phyloP scores from a whole-genome alignment of 2,329 filamentous ascomycete genomes.

The Stagonosporopsis chrysanthemi region DNA sequence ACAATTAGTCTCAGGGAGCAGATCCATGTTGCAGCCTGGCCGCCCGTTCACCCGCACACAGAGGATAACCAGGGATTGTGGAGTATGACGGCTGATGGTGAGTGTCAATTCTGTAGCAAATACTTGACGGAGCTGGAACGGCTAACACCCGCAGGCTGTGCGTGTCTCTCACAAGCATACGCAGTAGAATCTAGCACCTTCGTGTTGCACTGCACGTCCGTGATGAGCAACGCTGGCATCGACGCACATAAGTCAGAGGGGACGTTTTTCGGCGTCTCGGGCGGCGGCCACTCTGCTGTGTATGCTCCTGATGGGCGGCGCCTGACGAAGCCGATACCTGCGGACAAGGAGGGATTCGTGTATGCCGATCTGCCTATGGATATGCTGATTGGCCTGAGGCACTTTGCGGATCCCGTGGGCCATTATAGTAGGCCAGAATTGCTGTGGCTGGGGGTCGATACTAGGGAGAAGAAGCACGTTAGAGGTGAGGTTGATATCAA shows the following conservation, averaged over 20 bases:
- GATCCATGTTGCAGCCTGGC: conserved; percentile 54
- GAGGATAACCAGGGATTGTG: conserved; percentile 43
- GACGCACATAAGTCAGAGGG: conserved; percentile 53
- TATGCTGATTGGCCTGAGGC: conserved; percentile 51
- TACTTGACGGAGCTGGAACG: neutral
- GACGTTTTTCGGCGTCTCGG: conserved; percentile 53
- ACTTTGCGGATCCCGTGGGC: conserved; percentile 57
- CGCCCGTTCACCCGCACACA: conserved; percentile 44
- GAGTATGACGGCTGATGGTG: conserved; percentile 49
- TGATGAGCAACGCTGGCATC: conserved; percentile 57
- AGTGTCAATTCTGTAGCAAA: neutral
- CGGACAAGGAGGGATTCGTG: conserved; percentile 58
- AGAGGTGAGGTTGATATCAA: conserved; percentile 14
- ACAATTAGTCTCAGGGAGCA: conserved; percentile 50
- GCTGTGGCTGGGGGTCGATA: conserved; percentile 58
- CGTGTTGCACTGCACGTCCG: conserved; percentile 61
- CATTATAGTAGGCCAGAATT: conserved; percentile 62
- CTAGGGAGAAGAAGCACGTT: conserved; percentile 40
- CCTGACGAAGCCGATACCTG: conserved; percentile 50
- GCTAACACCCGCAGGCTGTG: conserved; percentile 10
- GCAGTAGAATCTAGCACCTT: conserved; percentile 65
- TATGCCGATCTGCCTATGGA: conserved; percentile 61
- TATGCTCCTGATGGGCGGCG: conserved; percentile 61
- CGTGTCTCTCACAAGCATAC: conserved; percentile 60
- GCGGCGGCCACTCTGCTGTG: conserved; percentile 49